Evolutionary conservation across 495 filamentous ascomycete genomes (phyloP), one percentile per base, ranked within the genome.

Genomic region (Lepraria neglecta): DNA sequence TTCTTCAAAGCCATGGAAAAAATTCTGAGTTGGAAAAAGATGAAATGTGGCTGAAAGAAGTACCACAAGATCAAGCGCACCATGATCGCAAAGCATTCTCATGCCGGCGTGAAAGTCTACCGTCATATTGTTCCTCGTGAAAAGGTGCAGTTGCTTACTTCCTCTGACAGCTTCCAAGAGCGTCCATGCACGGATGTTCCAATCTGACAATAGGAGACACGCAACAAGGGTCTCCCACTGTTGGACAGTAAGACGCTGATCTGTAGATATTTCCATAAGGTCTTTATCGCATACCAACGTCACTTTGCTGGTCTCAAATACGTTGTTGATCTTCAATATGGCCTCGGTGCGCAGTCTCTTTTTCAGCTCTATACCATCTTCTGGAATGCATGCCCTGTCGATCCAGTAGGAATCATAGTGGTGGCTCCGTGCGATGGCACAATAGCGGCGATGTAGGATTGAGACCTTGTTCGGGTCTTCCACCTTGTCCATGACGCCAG

Each of bases 401-500:
- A 67, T 69, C 68, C 68, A 69, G 42, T 69, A 69, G 7, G 68
- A 69, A 5, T 61, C 43, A 52, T 58, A 69, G 19, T 58, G 64
- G 4, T 63, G 31, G 7, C 21, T 15, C 50, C n/a, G 47, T 7
- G 68, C 64, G 0, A 70, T 11, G 17, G 15, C 43, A n/a, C 12
- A 21, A 43, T 65, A 70, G 12, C 67, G 64, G 14, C 56, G 24
- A 38, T 70, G 67, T 0, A 69, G 58, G n/a, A 31, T 69, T 69
- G 24, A 70, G 44, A 15, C 59, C 58, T 19, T 27, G 45, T 17
- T 68, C 60, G 27, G 66, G 66, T 33, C 67, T 46, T 17, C 67
- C 65, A 9, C 65, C 65, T 69, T 69, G 56, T 27, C 68, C 64
- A 61, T 71, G 69, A n/a, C 59, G 64, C 68, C 69, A 71, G 15